These are phyloP conservation scores for Penicillium sp. DNA, from an alignment of 2,329 filamentous ascomycete genomes.

Conservation along the genomic window DNA sequence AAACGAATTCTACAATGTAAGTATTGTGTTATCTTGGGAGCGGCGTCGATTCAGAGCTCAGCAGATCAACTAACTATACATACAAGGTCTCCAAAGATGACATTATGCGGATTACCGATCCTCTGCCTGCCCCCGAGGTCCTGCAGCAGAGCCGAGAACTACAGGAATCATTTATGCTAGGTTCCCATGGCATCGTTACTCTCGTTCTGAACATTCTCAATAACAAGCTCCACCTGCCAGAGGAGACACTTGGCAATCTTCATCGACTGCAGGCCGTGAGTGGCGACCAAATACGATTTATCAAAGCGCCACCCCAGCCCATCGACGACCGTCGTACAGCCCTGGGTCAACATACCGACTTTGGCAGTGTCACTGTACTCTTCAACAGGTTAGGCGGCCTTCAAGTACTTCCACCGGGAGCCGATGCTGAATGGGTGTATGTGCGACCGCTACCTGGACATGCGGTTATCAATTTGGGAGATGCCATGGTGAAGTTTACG, in stretches of 20 bases:
- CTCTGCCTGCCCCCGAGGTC: constrained; percentile 42
- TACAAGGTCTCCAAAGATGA: constrained; percentile 50
- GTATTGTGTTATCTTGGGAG: constrained; percentile 5
- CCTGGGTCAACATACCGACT: constrained; percentile 54
- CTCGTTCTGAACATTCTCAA: constrained; percentile 46
- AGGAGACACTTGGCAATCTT: constrained; percentile 42
- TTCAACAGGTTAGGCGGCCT: constrained; percentile 55
- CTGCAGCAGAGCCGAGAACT: constrained; percentile 34
- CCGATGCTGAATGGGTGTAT: constrained; percentile 47
- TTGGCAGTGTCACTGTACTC: constrained; percentile 52
- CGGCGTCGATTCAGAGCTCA: background rate
- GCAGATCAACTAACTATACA: background rate
- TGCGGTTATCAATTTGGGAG: constrained; percentile 43
- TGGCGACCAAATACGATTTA: constrained; percentile 53
- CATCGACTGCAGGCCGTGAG: constrained; percentile 43
- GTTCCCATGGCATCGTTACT: constrained; percentile 44
- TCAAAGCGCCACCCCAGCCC: constrained; percentile 47
- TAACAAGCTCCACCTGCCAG: constrained; percentile 40
- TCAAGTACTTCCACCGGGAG: constrained; percentile 47
- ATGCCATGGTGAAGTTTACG: constrained; percentile 44
- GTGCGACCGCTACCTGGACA: constrained; percentile 49
- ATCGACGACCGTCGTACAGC: constrained; percentile 40
- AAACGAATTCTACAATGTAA: constrained; percentile 54
- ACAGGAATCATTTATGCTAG: constrained; percentile 43
- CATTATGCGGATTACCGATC: constrained; percentile 39